Percentiles rank a stretch among this genome's conserved stretches.
These are phyloP conservation scores for Fusarium oxysporum DNA, from an alignment of 2,329 filamentous ascomycete species.

Conservation along the genomic window DNA sequence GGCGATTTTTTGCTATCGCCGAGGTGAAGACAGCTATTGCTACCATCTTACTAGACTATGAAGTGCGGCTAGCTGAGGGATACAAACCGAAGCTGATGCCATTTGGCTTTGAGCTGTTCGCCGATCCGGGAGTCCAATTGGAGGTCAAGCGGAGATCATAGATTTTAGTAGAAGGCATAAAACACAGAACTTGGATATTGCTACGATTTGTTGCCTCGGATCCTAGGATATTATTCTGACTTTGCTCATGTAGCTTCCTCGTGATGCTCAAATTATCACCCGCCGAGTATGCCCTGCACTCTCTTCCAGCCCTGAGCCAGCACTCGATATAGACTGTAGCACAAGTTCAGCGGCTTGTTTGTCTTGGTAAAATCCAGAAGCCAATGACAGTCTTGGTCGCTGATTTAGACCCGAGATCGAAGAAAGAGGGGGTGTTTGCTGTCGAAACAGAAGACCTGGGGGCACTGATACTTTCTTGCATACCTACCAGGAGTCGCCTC, in stretches of 20 bases:
- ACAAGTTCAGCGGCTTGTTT: neutral
- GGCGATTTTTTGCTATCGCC: neutral
- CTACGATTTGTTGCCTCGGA: fast-evolving
- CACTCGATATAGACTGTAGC: neutral
- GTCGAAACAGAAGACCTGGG: too few relatives aligned
- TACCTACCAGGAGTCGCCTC: too few relatives aligned
- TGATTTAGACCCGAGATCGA: too few relatives aligned
- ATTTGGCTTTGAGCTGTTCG: neutral
- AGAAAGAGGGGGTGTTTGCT: too few relatives aligned
- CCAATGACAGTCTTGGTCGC: too few relatives aligned
- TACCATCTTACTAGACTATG: neutral
- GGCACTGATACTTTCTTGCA: too few relatives aligned
- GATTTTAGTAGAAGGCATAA: neutral
- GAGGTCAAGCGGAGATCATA: neutral
- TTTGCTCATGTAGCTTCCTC: neutral
- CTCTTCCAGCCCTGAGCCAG: neutral
- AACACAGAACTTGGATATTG: fast-evolving
- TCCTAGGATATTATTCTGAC: fast-evolving
- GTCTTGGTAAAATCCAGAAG: too few relatives aligned
- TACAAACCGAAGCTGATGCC: neutral
- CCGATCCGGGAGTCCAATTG: neutral
- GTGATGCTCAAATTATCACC: neutral
- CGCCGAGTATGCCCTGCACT: neutral
- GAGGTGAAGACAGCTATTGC: neutral
- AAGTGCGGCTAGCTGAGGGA: neutral